phyloP scores from a whole-genome alignment of 2,329 filamentous ascomycete genomes.

The Phaeosphaeriaceae sp. region DNA sequence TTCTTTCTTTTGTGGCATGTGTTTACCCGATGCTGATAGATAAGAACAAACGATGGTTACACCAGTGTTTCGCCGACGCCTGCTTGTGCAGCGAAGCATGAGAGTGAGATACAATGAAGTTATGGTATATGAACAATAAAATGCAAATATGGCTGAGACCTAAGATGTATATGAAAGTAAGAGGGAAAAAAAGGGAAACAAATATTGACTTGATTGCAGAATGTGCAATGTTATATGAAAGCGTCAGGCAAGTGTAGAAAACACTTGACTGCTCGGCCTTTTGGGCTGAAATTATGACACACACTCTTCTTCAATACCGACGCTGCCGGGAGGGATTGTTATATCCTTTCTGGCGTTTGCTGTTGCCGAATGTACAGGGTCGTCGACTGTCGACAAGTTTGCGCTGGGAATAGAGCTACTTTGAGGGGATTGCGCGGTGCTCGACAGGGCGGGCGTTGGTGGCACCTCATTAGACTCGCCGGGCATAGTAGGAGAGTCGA shows the following conservation, averaged over 20 bases:
- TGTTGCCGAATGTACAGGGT: constrained; percentile 41
- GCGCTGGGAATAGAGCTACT: constrained; percentile 71
- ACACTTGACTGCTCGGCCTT: background rate
- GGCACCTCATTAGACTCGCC: constrained; percentile 45
- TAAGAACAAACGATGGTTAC: background rate
- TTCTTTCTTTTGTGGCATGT: too few relatives aligned
- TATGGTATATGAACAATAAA: constrained; percentile 38
- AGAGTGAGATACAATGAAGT: background rate
- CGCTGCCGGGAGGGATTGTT: constrained; percentile 13
- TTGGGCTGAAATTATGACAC: constrained; percentile 9
- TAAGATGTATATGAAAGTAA: constrained; percentile 13
- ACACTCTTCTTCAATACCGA: constrained; percentile 25
- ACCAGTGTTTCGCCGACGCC: constrained; percentile 1
- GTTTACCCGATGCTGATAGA: too few relatives aligned
- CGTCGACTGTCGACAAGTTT: constrained; percentile 62
- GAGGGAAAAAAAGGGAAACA: constrained; percentile 5
- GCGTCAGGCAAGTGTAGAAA: constrained; percentile 5
- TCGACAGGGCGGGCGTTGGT: constrained; percentile 69
- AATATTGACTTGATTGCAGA: background rate
- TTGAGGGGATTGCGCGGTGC: constrained; percentile 72
- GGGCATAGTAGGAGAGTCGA: constrained; percentile 36
- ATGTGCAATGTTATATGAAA: constrained; percentile 2
- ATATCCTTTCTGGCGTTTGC: constrained; percentile 19
- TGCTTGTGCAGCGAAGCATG: background rate
- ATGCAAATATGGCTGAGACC: constrained; percentile 19